Percentiles rank a stretch among this genome's conserved stretches.
phyloP scores from a whole-genome alignment of 129 eudicot species.

The Flaveria trinervia region DNA sequence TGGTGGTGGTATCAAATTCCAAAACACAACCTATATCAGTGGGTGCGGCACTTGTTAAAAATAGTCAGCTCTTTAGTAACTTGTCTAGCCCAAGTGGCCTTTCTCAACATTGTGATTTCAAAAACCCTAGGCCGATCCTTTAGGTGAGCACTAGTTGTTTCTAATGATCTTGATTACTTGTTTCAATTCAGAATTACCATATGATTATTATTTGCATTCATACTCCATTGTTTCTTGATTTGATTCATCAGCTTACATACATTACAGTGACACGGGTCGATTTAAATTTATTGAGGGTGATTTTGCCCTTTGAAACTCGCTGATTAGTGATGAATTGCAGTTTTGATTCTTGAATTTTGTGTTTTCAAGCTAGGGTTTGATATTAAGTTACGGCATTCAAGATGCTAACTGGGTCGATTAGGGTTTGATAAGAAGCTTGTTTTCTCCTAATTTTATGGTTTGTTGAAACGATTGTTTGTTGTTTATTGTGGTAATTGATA shows the following conservation, averaged over 20 bases:
- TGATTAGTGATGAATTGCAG: neutral
- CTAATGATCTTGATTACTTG: neutral
- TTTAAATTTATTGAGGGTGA: neutral
- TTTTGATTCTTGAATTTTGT: constrained; percentile 6
- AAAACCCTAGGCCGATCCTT: constrained; percentile 19
- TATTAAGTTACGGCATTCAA: neutral
- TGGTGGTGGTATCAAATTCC: too few species aligned
- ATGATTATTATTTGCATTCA: neutral
- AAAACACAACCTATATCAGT: too few species aligned
- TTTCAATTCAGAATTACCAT: neutral
- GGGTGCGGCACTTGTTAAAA: too few species aligned
- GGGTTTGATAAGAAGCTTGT: neutral
- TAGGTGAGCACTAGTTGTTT: constrained; percentile 3
- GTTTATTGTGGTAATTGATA: neutral
- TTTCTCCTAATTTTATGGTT: constrained; percentile 11
- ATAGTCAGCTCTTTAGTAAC: too few species aligned
- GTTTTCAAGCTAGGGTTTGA: constrained; percentile 3
- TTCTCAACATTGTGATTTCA: neutral
- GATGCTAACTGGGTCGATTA: neutral
- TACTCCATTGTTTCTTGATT: neutral
- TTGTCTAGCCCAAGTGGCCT: neutral
- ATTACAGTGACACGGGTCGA: neutral
- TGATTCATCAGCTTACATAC: constrained; percentile 2
- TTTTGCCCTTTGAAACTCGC: neutral
- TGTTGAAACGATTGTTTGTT: constrained; percentile 1